A percentile compares a stretch with the other conserved stretches of the same genome.
phyloP scores from a whole-genome alignment of 768 basidiomycete genomes.

The Xanthoconium purpureum region DNA sequence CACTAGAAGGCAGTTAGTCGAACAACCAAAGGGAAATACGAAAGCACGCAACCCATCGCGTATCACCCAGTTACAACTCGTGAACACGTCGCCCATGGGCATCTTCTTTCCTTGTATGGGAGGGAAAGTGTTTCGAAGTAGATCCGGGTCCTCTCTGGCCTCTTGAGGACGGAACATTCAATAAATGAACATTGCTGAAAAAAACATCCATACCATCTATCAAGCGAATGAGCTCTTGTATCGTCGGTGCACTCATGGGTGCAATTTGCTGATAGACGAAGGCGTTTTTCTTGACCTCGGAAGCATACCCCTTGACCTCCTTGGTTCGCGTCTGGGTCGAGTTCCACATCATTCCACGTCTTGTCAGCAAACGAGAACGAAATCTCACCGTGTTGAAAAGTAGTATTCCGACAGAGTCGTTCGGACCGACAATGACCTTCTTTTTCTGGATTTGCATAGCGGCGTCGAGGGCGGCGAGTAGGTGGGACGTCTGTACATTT shows the following conservation, averaged over 20 bases:
- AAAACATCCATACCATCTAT: constrained; percentile 58
- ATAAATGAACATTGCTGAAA: background rate
- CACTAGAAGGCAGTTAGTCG: constrained; percentile 40
- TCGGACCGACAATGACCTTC: constrained; percentile 86
- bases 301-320: constrained; percentile 36
- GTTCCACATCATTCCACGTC: background rate
- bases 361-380: background rate
- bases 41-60: constrained; percentile 65
- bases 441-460: constrained; percentile 86
- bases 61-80: constrained; percentile 84
- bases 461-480: constrained; percentile 76
- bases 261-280: constrained; percentile 74
- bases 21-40: constrained; percentile 14
- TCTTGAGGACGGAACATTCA: constrained; percentile 38
- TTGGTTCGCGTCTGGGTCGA: constrained; percentile 21
- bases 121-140: constrained; percentile 58
- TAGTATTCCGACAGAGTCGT: constrained; percentile 85
- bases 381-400: constrained; percentile 86
- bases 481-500: constrained; percentile 66
- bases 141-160: constrained; percentile 59
- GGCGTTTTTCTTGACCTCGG: constrained; percentile 68
- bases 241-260: constrained; percentile 74
- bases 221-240: constrained; percentile 74
- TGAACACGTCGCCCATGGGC: constrained; percentile 87
- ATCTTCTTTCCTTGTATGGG: constrained; percentile 57